Evolutionary conservation across 164 flowering plant species (phyloP).

Genomic region (Tetracentron sinense): DNA sequence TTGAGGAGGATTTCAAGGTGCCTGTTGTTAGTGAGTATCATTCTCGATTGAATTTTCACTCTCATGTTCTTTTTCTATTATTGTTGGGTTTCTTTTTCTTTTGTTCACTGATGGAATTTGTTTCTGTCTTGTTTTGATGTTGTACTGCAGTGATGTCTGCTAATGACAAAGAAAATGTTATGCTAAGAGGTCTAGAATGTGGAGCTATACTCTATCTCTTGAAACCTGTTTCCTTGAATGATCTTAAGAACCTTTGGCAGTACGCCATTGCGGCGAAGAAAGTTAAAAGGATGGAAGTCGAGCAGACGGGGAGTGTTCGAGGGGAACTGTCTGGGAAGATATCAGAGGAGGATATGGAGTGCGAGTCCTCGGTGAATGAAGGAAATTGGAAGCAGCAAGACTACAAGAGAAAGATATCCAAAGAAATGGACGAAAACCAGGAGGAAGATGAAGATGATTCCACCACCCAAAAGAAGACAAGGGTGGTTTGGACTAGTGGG

Average conservation of each 20-base stretch:
- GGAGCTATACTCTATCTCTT: slow-evolving; percentile 15
- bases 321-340: background rate
- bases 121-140: background rate
- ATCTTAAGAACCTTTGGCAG: slow-evolving; percentile 21
- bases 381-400: background rate
- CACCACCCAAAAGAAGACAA: slow-evolving; percentile 10
- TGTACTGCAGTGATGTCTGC: slow-evolving; percentile 24
- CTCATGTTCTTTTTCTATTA: background rate
- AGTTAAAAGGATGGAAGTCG: background rate
- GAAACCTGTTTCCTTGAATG: slow-evolving; percentile 13
- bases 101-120: background rate
- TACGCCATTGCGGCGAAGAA: background rate
- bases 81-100: background rate
- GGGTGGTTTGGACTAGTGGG: slow-evolving; percentile 15
- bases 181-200: slow-evolving; percentile 7
- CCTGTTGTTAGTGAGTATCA: slow-evolving; percentile 20
- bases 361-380: slow-evolving; percentile 10
- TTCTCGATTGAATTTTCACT: background rate
- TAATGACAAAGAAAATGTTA: slow-evolving; percentile 7
- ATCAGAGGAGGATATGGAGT: background rate
- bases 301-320: background rate
- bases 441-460: slow-evolving; percentile 2
- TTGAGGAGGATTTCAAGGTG: slow-evolving; percentile 9
- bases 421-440: background rate
- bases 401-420: background rate